Conservation (phyloP, 1,284 basidiomycete species). For the Rhodotorula sp. region DNA sequence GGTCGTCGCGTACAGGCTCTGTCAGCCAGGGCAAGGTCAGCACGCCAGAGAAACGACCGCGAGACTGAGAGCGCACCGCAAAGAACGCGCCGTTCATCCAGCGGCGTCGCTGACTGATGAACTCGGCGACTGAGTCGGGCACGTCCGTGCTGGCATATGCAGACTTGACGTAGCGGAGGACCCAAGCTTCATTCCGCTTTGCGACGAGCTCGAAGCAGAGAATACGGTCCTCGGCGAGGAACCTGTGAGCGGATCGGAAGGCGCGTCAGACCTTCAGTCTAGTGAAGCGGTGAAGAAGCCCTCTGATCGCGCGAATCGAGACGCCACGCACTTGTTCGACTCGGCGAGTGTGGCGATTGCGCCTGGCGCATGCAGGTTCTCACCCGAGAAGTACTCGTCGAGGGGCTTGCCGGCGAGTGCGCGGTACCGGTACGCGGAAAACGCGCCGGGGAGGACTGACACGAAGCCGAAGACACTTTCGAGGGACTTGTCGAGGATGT, state of each 20-base stretch:
- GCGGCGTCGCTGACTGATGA: constrained; percentile 57
- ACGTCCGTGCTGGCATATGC: constrained; percentile 73
- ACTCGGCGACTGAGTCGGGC: constrained; percentile 13
- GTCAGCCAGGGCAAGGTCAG: constrained; percentile 59
- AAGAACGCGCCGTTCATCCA: background rate
- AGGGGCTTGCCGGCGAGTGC: constrained; percentile 60
- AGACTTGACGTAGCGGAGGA: constrained; percentile 85
- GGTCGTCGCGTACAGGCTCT: constrained; percentile 66
- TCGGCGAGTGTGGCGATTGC: constrained; percentile 56
- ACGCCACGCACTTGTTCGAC: constrained; percentile 68
- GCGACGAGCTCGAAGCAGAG: constrained; percentile 49
- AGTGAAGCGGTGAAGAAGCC: too few species aligned
- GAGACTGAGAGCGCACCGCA: too few species aligned
- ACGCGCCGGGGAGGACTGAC: constrained; percentile 79
- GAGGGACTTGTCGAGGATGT: constrained; percentile 73
- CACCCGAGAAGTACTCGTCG: constrained; percentile 72
- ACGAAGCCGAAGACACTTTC: constrained; percentile 73
- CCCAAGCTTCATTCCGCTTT: constrained; percentile 52
- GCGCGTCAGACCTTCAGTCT: too few species aligned
- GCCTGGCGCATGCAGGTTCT: constrained; percentile 65
- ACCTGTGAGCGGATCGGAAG: too few species aligned
- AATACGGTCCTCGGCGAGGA: constrained; percentile 38
- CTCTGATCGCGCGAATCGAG: too few species aligned
- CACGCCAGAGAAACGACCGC: constrained; percentile 12
- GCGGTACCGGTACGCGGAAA: constrained; percentile 82